Evolutionary conservation across 768 basidiomycete species (phyloP).

Genomic region (Podaxis mareebaensis): DNA sequence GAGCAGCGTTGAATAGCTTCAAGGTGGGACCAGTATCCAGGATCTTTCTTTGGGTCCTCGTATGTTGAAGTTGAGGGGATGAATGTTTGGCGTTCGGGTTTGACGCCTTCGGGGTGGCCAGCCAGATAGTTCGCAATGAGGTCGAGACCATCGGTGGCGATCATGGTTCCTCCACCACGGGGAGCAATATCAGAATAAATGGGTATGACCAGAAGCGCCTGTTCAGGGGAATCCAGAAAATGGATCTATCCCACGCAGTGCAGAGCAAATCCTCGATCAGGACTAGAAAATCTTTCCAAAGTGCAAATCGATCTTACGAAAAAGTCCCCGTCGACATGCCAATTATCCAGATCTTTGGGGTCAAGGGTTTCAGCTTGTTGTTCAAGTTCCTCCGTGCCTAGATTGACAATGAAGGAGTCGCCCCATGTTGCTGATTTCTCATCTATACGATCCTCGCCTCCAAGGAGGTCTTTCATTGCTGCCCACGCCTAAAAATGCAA

Average conservation of each 20-base stretch:
- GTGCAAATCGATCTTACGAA: slow-evolving; percentile 35
- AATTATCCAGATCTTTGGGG: slow-evolving; percentile 54
- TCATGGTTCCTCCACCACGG: slow-evolving; percentile 59
- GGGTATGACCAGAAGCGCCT: slow-evolving; percentile 62
- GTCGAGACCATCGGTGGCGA: slow-evolving; percentile 56
- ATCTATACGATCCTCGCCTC: slow-evolving; percentile 59
- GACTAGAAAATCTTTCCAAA: neutral
- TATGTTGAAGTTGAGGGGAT: slow-evolving; percentile 44
- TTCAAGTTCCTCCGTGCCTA: slow-evolving; percentile 49
- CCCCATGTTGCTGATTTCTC: slow-evolving; percentile 49
- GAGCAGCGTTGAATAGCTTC: slow-evolving; percentile 41
- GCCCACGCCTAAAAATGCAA: slow-evolving; percentile 48
- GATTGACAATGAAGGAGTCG: slow-evolving; percentile 64
- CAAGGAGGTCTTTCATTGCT: slow-evolving; percentile 60
- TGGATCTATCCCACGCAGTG: slow-evolving; percentile 37
- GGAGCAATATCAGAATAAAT: slow-evolving; percentile 58
- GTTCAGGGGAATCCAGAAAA: slow-evolving; percentile 67
- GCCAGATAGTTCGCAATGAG: slow-evolving; percentile 51
- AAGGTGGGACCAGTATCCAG: slow-evolving; percentile 46
- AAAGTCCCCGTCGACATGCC: slow-evolving; percentile 66
- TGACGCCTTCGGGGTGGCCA: slow-evolving; percentile 51
- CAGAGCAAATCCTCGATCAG: neutral
- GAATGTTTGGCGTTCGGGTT: slow-evolving; percentile 45
- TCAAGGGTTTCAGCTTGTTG: slow-evolving; percentile 27
- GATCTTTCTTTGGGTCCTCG: slow-evolving; percentile 36